phyloP scores from a whole-genome alignment of 2,329 filamentous ascomycete genomes.

The Shiraia bambusicola region DNA sequence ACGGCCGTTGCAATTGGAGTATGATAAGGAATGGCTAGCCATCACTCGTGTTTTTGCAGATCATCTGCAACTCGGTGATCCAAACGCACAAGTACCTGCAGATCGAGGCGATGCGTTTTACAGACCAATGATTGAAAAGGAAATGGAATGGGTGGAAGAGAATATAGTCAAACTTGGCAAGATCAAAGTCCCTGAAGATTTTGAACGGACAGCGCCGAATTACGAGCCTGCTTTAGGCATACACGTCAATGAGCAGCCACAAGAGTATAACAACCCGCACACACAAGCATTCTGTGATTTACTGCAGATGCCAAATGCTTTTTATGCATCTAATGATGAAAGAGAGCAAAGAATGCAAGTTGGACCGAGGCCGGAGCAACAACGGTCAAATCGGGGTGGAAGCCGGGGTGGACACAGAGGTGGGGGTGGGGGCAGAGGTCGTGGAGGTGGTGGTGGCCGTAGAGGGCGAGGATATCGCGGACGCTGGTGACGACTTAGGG shows the following conservation, averaged over 20 bases:
- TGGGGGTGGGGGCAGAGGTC: conserved; percentile 31
- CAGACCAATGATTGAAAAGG: conserved; percentile 64
- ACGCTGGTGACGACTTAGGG: conserved; percentile 19
- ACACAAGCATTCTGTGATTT: conserved; percentile 79
- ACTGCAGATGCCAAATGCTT: conserved; percentile 74
- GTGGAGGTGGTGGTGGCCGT: conserved; percentile 26
- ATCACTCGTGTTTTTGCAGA: conserved; percentile 81
- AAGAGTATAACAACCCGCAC: conserved; percentile 85
- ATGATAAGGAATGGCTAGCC: conserved; percentile 94
- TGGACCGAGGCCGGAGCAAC: conserved; percentile 33
- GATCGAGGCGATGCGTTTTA: conserved; percentile 72
- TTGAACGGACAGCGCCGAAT: conserved; percentile 71
- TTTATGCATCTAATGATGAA: conserved; percentile 72
- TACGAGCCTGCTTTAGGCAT: conserved; percentile 62
- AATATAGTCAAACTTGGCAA: conserved; percentile 65
- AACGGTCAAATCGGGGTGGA: conserved; percentile 29
- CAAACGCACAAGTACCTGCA: conserved; percentile 53
- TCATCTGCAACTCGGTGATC: conserved; percentile 59
- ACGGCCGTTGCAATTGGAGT: conserved; percentile 65
- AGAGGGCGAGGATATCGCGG: conserved; percentile 31
- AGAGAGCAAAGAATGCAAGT: conserved; percentile 38
- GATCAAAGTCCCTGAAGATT: conserved; percentile 75
- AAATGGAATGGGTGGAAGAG: conserved; percentile 78
- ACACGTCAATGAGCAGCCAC: conserved; percentile 63
- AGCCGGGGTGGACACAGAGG: conserved; percentile 31